These are phyloP conservation scores for Penicillium sp. DNA, from an alignment of 2,329 filamentous ascomycete species.

Conservation along the genomic window DNA sequence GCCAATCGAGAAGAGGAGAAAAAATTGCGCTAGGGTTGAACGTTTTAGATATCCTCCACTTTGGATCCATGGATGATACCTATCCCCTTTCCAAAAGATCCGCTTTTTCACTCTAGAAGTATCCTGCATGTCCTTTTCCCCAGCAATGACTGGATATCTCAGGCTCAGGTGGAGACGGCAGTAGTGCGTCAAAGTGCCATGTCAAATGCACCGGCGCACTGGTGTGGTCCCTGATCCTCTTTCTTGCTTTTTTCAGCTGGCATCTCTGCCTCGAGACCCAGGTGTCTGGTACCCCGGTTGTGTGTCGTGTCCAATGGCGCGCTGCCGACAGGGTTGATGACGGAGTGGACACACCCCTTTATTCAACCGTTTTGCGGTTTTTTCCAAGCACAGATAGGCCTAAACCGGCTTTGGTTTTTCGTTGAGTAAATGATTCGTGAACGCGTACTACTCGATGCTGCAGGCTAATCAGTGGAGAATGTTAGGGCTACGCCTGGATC, in stretches of 20 bases:
- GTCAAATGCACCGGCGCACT: slow-evolving; percentile 3
- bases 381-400: neutral
- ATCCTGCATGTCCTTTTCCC: neutral
- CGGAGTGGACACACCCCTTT: neutral
- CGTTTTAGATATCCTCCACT: slow-evolving; percentile 7
- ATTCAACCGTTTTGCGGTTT: neutral
- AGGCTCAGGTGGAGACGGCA: slow-evolving; percentile 7
- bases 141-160: slow-evolving; percentile 1
- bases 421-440: slow-evolving; percentile 3
- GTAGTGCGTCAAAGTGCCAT: slow-evolving; percentile 2
- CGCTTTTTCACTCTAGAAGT: neutral
- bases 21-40: neutral
- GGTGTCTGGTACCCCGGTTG: slow-evolving; percentile 21
- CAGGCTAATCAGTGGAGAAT: slow-evolving; percentile 1
- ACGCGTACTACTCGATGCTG: slow-evolving; percentile 1
- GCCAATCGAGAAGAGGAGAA: neutral
- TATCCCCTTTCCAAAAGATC: neutral
- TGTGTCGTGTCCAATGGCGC: slow-evolving; percentile 13
- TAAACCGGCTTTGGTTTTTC: neutral
- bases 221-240: slow-evolving; percentile 8
- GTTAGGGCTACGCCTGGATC: slow-evolving; percentile 3
- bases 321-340: neutral
- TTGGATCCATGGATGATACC: neutral
- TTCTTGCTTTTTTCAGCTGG: slow-evolving; percentile 26
- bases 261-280: slow-evolving; percentile 27